phyloP scores from a whole-genome alignment of 2,329 filamentous ascomycete genomes.

The Penicillium rolfsii region DNA sequence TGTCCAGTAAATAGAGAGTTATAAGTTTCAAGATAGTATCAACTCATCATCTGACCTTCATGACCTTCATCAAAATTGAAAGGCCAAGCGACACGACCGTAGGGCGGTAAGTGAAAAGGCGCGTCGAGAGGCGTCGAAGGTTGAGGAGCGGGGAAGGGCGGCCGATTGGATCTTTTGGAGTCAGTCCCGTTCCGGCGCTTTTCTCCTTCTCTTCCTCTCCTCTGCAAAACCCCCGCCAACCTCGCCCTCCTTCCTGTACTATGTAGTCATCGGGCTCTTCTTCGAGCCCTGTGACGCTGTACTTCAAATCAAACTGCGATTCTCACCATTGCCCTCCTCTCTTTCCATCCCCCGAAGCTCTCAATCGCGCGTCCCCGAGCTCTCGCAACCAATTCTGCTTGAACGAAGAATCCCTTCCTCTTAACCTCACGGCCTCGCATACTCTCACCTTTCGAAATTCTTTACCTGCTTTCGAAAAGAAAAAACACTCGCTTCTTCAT shows the following conservation, averaged over 20 bases:
- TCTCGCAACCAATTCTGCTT: slow-evolving; percentile 29
- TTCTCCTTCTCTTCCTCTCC: slow-evolving; percentile 35
- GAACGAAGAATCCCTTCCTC: slow-evolving; percentile 16
- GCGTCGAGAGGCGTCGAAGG: slow-evolving; percentile 9
- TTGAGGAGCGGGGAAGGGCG: slow-evolving; percentile 13
- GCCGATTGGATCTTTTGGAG: slow-evolving; percentile 37
- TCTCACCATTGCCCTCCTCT: slow-evolving; percentile 34
- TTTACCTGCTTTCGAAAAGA: neutral
- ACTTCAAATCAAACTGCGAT: slow-evolving; percentile 30
- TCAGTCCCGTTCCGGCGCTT: slow-evolving; percentile 40
- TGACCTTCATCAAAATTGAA: neutral
- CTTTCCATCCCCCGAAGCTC: slow-evolving; percentile 25
- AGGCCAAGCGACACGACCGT: slow-evolving; percentile 1
- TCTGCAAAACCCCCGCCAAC: slow-evolving; percentile 36
- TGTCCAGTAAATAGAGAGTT: neutral
- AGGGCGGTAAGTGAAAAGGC: slow-evolving; percentile 3
- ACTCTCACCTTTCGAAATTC: neutral
- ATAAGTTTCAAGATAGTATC: neutral
- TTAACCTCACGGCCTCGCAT: slow-evolving; percentile 7
- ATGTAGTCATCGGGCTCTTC: slow-evolving; percentile 45
- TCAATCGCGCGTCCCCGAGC: slow-evolving; percentile 30
- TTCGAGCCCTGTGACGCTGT: slow-evolving; percentile 37
- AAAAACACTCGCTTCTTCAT: neutral
- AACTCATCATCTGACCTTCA: neutral
- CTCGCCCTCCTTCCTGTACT: slow-evolving; percentile 42